These are phyloP conservation scores for Fragaria nilgerrensis DNA, from an alignment of 306 rosid genomes.

Conservation along the genomic window DNA sequence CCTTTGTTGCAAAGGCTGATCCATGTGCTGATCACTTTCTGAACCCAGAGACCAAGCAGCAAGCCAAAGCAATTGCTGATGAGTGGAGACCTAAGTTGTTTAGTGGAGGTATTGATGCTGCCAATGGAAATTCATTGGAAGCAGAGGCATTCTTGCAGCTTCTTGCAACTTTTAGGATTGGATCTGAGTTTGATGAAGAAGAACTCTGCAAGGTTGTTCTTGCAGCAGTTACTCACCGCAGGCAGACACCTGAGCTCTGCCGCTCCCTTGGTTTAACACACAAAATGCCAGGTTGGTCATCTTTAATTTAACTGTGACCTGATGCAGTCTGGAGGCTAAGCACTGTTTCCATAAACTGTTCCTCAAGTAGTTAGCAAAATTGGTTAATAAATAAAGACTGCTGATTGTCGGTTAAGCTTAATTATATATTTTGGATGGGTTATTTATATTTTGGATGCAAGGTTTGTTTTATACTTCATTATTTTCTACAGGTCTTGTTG, in stretches of 20 bases:
- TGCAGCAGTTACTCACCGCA: conserved; percentile 71
- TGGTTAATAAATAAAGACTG: conserved; percentile 23
- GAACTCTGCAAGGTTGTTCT: conserved; percentile 87
- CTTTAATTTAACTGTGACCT: conserved; percentile 64
- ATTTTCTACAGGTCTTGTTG: conserved; percentile 54
- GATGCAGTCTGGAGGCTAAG: conserved; percentile 53
- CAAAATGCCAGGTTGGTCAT: conserved; percentile 93
- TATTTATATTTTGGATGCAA: conserved; percentile 21
- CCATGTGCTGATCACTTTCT: conserved; percentile 68
- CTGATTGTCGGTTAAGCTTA: conserved; percentile 18
- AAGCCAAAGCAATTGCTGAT: conserved; percentile 87
- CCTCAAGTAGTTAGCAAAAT: conserved; percentile 23
- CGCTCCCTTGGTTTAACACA: conserved; percentile 77
- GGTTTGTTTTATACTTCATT: conserved; percentile 17
- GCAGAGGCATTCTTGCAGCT: conserved; percentile 89
- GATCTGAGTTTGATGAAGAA: conserved; percentile 85
- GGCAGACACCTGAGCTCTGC: conserved; percentile 92
- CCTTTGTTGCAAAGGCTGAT: conserved; percentile 66
- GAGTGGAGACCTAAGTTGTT: conserved; percentile 84
- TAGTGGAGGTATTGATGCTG: conserved; percentile 64
- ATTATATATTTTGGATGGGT: conserved; percentile 17
- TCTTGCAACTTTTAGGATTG: conserved; percentile 71
- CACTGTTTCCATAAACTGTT: conserved; percentile 47
- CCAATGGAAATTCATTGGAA: conserved; percentile 88
- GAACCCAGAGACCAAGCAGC: conserved; percentile 85